Evolutionary conservation across 2,329 filamentous ascomycete species (phyloP), one percentile per base, ranked within the genome.

Genomic region (Colletotrichum ledebouriae): DNA sequence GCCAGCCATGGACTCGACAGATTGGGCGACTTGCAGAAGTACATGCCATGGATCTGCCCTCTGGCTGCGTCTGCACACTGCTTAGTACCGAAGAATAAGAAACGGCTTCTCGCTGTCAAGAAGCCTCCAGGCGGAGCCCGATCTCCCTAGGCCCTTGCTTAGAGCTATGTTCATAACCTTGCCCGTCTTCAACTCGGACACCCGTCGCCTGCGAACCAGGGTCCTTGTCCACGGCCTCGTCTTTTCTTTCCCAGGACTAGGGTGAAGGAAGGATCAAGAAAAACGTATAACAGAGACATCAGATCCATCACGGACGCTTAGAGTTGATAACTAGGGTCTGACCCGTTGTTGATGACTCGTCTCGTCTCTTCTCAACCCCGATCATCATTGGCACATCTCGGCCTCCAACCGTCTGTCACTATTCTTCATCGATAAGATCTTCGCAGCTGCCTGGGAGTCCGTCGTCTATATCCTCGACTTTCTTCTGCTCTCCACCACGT

Each of bases 261-360:
- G 37, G 37, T 52, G 33, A 52, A 29, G 33, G 49, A 33, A 17
- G n/a, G 47, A 44, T 29, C 15, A 17, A 42, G n/a, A 65, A 70
- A 62, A 59, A 57, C 55, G 60, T 70, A 70, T 70, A 70, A 70
- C 61, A 69, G 59, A 68, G 66, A 69, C 59, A 70, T 25, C 49
- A 63, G 69, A 60, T 69, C 66, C 66, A 69, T 69, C 61, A 46
- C 61, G 57, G 57, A 64, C 60, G 66, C 22, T 34, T 52, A 39
- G 52, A 53, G 41, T 64, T 65, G 59, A 65, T 64, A 62, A 59
- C 60, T 59, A 71, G 67, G 70, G 70, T 70, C 63, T 70, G 70
- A 62, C 60, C 69, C 67, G 60, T 68, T 70, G 70, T 71, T 63
- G 60, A 63, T 70, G 63, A 61, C 67, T 59, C 70, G 70, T 68